Evolutionary conservation across 768 basidiomycete genomes (phyloP), one percentile per base, ranked within the genome.

Genomic region (Mycena floridula): DNA sequence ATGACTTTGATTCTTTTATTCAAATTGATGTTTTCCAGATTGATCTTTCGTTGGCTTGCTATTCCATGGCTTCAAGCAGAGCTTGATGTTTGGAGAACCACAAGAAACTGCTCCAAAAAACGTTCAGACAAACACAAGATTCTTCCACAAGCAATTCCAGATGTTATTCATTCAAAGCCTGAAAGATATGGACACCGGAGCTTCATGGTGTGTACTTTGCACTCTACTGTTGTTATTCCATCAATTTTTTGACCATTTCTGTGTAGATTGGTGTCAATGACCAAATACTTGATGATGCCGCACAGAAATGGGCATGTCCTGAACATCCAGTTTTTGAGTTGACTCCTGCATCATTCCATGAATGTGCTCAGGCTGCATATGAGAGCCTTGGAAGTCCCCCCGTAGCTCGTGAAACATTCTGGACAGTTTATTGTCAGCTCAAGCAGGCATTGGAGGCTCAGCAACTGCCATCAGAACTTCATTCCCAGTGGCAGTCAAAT

Each of bases 11-110:
- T 21, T 16, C 9, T 18, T 18, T 16, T 3, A 18, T 15, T 28
- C 25, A 11, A 2, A 28, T 44, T 40, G 9, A 46, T 25, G 1
- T 35, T 22, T 7, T 11, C n/a, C 25, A 62, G 58, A 0, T 42
- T 65, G 27, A 42, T 66, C 0, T 71, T 68, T 45, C 55, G 55
- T 2, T 70, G 63, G 60, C 40, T 68, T 4, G 56, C 60, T 3
- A 64, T 70, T 32, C 65, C 64, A 1, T 68, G 60, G 60, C 42
- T 68, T 7, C 68, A 68, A 45, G 28, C 25, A 1, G 64, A 70
- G 46, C 46, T 70, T 4, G 60, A 70, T 51, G 37, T 32, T 1
- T 67, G 55, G 42, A 35, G 45, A 2, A 7, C 32, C 5, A 52
- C 37, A 5, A 30, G 43, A 23, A 66, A 64, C 42, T 22, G 25